Evolutionary conservation across 2,329 filamentous ascomycete genomes (phyloP).

Genomic region (Thielaviopsis ethacetica): DNA sequence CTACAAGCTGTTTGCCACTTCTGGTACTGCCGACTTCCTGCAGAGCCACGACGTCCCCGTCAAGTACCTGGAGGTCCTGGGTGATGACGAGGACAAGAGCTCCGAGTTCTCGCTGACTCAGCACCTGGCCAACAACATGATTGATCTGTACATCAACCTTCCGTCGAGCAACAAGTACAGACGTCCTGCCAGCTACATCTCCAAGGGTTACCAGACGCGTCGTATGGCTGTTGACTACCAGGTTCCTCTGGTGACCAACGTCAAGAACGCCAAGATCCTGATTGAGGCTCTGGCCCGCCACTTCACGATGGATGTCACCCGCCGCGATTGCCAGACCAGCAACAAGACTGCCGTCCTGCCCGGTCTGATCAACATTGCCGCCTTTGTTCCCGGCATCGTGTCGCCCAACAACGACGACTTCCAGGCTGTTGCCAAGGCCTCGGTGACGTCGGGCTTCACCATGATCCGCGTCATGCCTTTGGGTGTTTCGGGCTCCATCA

Average conservation of each 20-base stretch:
- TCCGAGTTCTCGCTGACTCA: conserved; percentile 95
- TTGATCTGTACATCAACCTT: conserved; percentile 97
- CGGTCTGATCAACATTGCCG: conserved; percentile 62
- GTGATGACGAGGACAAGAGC: conserved; percentile 67
- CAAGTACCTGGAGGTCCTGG: conserved; percentile 82
- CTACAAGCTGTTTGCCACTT: conserved; percentile 90
- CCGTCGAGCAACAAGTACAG: conserved; percentile 98
- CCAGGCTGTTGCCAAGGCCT: conserved; percentile 53
- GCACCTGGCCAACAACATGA: conserved; percentile 92
- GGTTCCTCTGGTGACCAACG: conserved; percentile 91
- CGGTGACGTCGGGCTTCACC: conserved; percentile 58
- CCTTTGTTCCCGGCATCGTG: conserved; percentile 61
- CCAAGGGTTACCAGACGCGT: conserved; percentile 88
- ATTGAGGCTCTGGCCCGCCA: conserved; percentile 86
- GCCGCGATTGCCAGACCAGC: conserved; percentile 84
- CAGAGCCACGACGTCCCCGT: conserved; percentile 84
- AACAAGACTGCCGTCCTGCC: conserved; percentile 59
- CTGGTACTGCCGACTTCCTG: conserved; percentile 91
- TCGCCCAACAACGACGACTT: conserved; percentile 50
- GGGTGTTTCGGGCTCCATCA: conserved; percentile 55
- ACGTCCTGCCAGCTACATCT: conserved; percentile 95
- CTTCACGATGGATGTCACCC: conserved; percentile 68
- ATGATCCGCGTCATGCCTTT: conserved; percentile 70
- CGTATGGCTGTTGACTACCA: conserved; percentile 97
- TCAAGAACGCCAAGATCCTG: conserved; percentile 97